Conservation (phyloP, 2,329 filamentous ascomycete genomes). For the Aspergillus uvarum region DNA sequence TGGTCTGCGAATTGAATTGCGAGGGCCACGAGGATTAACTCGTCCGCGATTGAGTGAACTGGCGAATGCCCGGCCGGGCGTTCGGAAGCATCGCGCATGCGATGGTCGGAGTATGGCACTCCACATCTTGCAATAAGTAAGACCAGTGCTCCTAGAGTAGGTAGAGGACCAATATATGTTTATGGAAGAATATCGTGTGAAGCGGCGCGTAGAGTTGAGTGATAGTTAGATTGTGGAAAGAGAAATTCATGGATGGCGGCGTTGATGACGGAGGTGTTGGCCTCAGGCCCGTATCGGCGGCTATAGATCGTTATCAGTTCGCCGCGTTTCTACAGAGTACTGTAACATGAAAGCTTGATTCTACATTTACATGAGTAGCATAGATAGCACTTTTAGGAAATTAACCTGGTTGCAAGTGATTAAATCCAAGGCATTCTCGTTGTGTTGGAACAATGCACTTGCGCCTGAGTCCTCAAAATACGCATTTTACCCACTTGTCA, state of each 20-base stretch:
- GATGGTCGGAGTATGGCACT: conserved; percentile 24
- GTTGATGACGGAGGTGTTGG: not conserved
- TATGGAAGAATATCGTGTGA: not conserved
- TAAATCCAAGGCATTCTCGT: too few relatives aligned
- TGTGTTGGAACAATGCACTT: too few relatives aligned
- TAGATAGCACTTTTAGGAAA: too few relatives aligned
- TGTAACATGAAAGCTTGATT: not conserved
- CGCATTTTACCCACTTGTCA: too few relatives aligned
- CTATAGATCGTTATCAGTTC: not conserved
- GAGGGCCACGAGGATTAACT: conserved; percentile 28
- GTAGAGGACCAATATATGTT: not conserved
- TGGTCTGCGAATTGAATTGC: conserved; percentile 30
- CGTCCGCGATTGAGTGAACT: conserved; percentile 29
- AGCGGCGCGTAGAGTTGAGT: not conserved
- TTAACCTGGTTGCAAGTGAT: too few relatives aligned
- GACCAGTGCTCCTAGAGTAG: not conserved
- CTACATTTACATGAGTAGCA: too few relatives aligned
- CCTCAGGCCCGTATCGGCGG: not conserved
- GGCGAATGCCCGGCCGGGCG: conserved; percentile 25
- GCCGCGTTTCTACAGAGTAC: too few relatives aligned
- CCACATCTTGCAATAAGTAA: conserved; percentile 29
- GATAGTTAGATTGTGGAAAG: not conserved
- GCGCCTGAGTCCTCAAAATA: too few relatives aligned
- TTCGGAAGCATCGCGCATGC: conserved; percentile 21
- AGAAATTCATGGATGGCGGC: not conserved